Conservation (phyloP, 208 protist species). For the Crithidia fasciculata region DNA sequence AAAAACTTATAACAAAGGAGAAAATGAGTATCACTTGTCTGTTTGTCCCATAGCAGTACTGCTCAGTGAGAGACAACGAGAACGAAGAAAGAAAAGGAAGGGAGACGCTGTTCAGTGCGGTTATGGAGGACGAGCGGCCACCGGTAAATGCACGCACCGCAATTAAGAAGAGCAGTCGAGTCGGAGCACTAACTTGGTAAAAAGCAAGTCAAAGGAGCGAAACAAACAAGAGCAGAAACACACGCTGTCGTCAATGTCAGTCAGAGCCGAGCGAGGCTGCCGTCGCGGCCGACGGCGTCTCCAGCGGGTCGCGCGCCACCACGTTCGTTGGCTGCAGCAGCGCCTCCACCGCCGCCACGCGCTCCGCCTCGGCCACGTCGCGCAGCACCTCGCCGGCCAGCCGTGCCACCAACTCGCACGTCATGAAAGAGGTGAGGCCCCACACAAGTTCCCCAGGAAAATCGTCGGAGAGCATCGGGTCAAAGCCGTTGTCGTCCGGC, state of each 20-base stretch:
- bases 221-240: background rate
- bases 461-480: constrained; percentile 62
- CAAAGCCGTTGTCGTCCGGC: constrained; percentile 50
- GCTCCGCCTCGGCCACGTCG: background rate
- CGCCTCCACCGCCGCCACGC: background rate
- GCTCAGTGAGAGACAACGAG: too few species aligned
- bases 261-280: constrained; percentile 1
- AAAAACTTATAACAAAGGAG: too few species aligned
- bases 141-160: too few species aligned
- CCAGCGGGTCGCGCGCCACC: constrained; percentile 30
- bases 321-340: constrained; percentile 26
- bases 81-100: too few species aligned
- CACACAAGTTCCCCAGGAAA: constrained; percentile 87
- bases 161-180: too few species aligned
- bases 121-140: too few species aligned
- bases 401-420: constrained; percentile 72
- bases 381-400: constrained; percentile 31
- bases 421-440: constrained; percentile 80
- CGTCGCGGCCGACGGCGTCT: background rate
- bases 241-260: background rate
- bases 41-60: too few species aligned
- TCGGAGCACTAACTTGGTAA: too few species aligned
- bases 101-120: too few species aligned
- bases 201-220: background rate
- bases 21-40: too few species aligned